Evolutionary conservation across 768 basidiomycete genomes (phyloP).

Genomic region (Auricularia heimuer): DNA sequence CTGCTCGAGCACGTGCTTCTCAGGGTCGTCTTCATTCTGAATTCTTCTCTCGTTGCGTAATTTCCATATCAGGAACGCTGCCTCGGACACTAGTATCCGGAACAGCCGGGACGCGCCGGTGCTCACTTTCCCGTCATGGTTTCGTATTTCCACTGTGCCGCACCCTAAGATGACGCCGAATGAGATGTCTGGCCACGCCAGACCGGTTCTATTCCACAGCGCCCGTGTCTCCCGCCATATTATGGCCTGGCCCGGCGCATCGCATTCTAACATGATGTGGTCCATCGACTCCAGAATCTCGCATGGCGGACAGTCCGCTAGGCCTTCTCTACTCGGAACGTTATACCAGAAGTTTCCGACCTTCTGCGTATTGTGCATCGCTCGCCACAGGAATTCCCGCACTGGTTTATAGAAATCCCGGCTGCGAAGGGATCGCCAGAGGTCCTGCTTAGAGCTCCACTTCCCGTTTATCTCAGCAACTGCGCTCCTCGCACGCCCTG

Average conservation of each 20-base stretch:
- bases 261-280: constrained; percentile 21
- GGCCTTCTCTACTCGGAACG: neutral
- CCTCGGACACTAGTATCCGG: neutral
- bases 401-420: neutral
- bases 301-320: neutral
- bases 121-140: neutral
- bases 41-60: neutral
- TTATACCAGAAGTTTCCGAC: neutral
- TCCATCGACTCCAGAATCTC: neutral
- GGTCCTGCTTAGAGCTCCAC: neutral
- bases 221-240: neutral
- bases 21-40: neutral
- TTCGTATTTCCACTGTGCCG: neutral
- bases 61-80: neutral
- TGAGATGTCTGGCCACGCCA: neutral
- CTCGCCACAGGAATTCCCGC: constrained; percentile 17
- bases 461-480: neutral
- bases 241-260: constrained; percentile 16
- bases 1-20: neutral
- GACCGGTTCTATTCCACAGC: neutral
- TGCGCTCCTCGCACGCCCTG: neutral
- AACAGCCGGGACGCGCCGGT: neutral
- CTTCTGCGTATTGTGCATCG: neutral
- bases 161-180: neutral
- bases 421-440: neutral